Conservation (phyloP, 1,139 yeast species). For the Sugiyamaella grinbergsii region DNA sequence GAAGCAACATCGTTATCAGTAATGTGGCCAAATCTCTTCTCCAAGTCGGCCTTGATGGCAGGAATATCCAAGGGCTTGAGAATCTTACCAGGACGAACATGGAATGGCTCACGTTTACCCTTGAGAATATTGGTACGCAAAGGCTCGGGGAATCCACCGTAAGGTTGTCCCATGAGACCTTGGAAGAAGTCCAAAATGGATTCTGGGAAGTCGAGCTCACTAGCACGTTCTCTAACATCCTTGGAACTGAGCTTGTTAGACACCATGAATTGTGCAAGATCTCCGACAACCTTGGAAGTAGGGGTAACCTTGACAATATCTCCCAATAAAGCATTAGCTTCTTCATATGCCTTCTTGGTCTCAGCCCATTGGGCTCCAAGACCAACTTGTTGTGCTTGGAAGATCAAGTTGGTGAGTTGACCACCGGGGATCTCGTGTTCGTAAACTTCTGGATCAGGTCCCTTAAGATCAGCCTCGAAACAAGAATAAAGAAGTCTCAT, state of each 20-base stretch:
- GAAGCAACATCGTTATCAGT: conserved; percentile 90
- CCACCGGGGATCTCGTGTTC: conserved; percentile 99
- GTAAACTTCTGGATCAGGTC: conserved; percentile 99
- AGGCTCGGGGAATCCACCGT: conserved; percentile 99
- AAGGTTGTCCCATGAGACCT: conserved; percentile 99
- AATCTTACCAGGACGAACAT: conserved; percentile 86
- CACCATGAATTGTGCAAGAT: conserved; percentile 98
- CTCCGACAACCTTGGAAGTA: conserved; percentile 98
- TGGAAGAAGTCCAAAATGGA: conserved; percentile 97
- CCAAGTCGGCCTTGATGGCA: conserved; percentile 69
- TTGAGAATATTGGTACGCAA: conserved; percentile 84
- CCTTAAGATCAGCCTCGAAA: conserved; percentile 97
- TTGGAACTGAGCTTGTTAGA: conserved; percentile 83
- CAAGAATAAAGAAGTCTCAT: conserved; percentile 95
- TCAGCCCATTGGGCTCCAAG: conserved; percentile 94
- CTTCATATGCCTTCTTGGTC: conserved; percentile 89
- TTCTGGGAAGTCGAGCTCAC: conserved; percentile 95
- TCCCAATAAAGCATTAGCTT: conserved; percentile 87
- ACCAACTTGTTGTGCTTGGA: conserved; percentile 99
- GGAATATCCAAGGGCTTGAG: conserved; percentile 80
- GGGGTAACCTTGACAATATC: conserved; percentile 98
- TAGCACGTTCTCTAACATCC: conserved; percentile 85
- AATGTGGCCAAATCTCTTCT: conserved; percentile 52
- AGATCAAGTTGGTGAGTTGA: conserved; percentile 91
- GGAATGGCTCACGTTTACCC: conserved; percentile 88